Conservation (phyloP, 83 land plant species). For the Thuja plicata region DNA sequence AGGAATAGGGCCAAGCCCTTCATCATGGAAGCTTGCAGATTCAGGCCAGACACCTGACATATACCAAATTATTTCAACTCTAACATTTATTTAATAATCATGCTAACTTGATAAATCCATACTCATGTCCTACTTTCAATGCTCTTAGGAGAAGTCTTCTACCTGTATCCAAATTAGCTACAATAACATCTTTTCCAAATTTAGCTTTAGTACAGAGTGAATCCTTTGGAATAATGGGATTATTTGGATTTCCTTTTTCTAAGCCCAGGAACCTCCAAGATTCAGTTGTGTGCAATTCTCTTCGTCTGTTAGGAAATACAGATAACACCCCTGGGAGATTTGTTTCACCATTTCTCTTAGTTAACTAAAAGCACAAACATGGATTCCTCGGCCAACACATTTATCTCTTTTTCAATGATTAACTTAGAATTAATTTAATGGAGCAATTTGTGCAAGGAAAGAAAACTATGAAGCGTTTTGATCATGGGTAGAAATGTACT, state of each 20-base stretch:
- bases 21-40: conserved; percentile 25
- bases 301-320: conserved; percentile 41
- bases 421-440: too few relatives aligned
- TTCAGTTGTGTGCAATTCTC: conserved; percentile 57
- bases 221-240: conserved; percentile 6
- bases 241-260: conserved; percentile 20
- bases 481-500: conserved; percentile 19
- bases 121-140: neutral
- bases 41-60: conserved; percentile 32
- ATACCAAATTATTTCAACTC: neutral
- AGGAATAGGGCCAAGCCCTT: conserved; percentile 20
- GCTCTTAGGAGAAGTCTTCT: neutral
- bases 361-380: neutral
- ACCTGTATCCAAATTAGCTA: conserved; percentile 69
- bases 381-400: neutral
- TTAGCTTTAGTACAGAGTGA: conserved; percentile 58
- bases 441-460: neutral
- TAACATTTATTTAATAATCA: neutral
- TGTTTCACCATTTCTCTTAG: conserved; percentile 12
- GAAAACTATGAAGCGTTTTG: neutral
- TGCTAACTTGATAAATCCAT: neutral
- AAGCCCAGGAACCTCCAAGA: conserved; percentile 72
- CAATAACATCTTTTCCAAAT: conserved; percentile 57
- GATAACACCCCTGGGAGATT: conserved; percentile 57
- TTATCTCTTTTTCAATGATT: neutral